phyloP scores from a whole-genome alignment of 1,284 basidiomycete genomes.

The Heterobasidion parviporum region DNA sequence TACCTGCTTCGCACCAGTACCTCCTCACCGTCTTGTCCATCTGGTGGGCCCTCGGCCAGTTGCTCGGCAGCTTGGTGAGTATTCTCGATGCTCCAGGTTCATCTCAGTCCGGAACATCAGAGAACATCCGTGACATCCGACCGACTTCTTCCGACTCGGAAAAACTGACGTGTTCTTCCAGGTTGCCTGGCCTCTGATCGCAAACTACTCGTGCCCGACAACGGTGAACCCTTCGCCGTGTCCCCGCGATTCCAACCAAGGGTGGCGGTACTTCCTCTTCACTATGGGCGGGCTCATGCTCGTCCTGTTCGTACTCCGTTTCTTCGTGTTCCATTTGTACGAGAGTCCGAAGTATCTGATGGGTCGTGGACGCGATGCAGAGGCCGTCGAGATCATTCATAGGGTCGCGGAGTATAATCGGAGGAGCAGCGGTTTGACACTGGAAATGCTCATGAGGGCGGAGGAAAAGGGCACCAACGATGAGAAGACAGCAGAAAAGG shows the following conservation, averaged over 20 bases:
- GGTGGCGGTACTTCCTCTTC: conserved; percentile 69
- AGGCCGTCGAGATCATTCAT: conserved; percentile 65
- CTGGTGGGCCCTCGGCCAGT: conserved; percentile 60
- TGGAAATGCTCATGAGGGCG: conserved; percentile 35
- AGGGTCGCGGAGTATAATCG: conserved; percentile 66
- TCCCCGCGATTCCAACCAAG: conserved; percentile 40
- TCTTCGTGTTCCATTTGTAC: conserved; percentile 65
- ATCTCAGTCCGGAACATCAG: too few species aligned
- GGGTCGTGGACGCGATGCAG: conserved; percentile 59
- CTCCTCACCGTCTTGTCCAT: conserved; percentile 54
- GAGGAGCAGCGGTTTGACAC: conserved; percentile 31
- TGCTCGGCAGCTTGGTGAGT: conserved; percentile 49
- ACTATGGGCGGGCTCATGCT: conserved; percentile 57
- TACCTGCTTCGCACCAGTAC: conserved; percentile 55
- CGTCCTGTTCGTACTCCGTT: conserved; percentile 57
- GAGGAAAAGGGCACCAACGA: conserved; percentile 12
- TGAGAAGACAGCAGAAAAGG: not conserved
- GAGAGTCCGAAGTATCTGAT: conserved; percentile 76
- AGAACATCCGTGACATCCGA: too few species aligned
- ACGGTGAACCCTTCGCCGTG: conserved; percentile 32
- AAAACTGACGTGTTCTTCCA: conserved; percentile 22
- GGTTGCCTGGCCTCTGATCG: conserved; percentile 63
- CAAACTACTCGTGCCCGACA: conserved; percentile 48
- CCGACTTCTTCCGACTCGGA: not conserved
- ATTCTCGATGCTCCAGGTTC: not conserved